These are phyloP conservation scores for Bombardia bombarda DNA, from an alignment of 495 filamentous ascomycete genomes.

Conservation along the genomic window DNA sequence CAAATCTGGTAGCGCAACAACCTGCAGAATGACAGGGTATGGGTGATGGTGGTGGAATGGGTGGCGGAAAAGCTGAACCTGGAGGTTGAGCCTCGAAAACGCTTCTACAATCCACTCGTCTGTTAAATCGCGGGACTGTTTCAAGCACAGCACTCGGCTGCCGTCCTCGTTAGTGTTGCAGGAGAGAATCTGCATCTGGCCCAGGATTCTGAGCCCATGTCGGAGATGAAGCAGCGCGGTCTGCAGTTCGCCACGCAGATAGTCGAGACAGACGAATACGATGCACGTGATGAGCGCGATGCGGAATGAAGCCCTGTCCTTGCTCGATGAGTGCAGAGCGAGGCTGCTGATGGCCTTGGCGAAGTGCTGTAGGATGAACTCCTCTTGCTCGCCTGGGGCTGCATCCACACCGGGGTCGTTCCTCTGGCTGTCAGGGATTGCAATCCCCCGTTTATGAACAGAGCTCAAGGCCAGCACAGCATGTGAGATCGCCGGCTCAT, in stretches of 20 bases:
- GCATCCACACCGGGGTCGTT: neutral
- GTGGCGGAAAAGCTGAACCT: too few relatives aligned
- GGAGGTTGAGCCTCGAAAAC: too few relatives aligned
- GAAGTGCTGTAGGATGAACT: conserved; percentile 36
- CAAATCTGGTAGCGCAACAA: too few relatives aligned
- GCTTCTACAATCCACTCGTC: too few relatives aligned
- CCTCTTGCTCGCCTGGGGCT: conserved; percentile 16
- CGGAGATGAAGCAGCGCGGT: conserved; percentile 39
- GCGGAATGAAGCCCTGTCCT: conserved; percentile 18
- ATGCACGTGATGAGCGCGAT: conserved; percentile 47
- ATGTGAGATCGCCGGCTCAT: conserved; percentile 44
- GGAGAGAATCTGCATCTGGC: conserved; percentile 14
- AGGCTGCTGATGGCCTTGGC: conserved; percentile 36
- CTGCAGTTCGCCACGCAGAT: conserved; percentile 38
- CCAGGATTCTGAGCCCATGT: conserved; percentile 29
- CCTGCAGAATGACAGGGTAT: too few relatives aligned
- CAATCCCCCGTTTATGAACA: conserved; percentile 27
- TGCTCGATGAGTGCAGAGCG: conserved; percentile 17
- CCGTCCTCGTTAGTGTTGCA: too few relatives aligned
- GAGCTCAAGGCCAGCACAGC: conserved; percentile 41
- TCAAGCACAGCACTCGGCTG: too few relatives aligned
- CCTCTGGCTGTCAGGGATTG: neutral
- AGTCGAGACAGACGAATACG: conserved; percentile 50
- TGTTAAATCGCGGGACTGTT: too few relatives aligned
- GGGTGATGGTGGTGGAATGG: too few relatives aligned